Base-by-base conservation (phyloP, 192 early-diverging fungal genomes). In the Mortierella antarctica region DNA sequence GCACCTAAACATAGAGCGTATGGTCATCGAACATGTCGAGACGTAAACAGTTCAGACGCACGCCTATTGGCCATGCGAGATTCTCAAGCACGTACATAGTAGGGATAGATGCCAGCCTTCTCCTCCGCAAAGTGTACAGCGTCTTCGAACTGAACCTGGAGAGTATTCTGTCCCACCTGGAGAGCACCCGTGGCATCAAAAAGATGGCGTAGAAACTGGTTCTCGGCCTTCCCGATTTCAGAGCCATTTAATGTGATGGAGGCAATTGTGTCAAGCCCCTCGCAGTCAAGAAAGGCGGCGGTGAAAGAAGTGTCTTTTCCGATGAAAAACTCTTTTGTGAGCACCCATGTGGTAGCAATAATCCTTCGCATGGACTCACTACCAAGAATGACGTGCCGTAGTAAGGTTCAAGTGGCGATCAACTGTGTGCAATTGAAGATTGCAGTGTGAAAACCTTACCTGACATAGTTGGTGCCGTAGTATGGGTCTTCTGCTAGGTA, bases 251-350 rank as follows among this genome's bases (percentile, higher is more conserved):
- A 46, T 31, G 31, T 71, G 31, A 90, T 67, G 39, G 55, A 73
- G 10, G 88, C 84, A 54, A 86, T 51, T 5, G 88, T 87, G 57
- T 89, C 88, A 4, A 89, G 57, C 1, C 88, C 88, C 58, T 89
- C 87, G 59, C 85, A 86, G 23, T 69, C 65, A 8, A 88, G 46
- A n/a, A 82, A 6, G 15, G 61, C 66, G n/a, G 58, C 17, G 0
- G 41, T 6, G 21, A 56, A 58, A 0, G 15, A 1, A 0, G 8
- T 11, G 51, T 17, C 18, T 4, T 62, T n/a, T 7, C 61, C 9
- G 5, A 79, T 4, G 49, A 61, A 48, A 56, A 79, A 67, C 15
- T 60, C 44, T 39, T 39, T 59, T 18, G 65, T 59, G 13, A 56
- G 59, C 1, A 60, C 57, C 76, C 76, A 79, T 7, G 56, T 18